Evolutionary conservation across 192 early-diverging fungal species (phyloP), one percentile per base, ranked within the genome.

Genomic region (Polychytrium aggregatum): DNA sequence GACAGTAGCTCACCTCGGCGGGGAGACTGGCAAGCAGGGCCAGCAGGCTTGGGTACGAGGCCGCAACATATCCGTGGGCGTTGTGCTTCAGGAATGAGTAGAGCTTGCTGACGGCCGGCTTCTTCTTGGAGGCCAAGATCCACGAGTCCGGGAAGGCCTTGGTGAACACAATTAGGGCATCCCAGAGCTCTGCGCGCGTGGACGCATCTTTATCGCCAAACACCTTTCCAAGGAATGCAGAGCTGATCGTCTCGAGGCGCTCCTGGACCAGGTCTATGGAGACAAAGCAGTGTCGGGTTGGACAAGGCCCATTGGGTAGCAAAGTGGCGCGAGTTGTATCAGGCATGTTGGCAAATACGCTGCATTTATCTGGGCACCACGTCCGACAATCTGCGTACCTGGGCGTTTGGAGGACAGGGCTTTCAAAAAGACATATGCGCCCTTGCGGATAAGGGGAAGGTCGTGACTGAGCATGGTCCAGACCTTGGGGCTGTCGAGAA

Each of bases 181-280:
- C 87, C 90, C 91, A 94, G 57, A 97, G 65, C 21, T 87, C 85
- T 4, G 72, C 63, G 46, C 88, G 84, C 18, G 72, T 82, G 2
- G 71, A 63, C 0, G 70, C 46, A 18, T 90, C 85, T 63, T 74
- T 79, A 45, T 97, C 90, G 0, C 53, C 57, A 58, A 96, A 88
- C 26, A 72, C 78, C 31, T 68, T 65, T 8, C 65, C 55, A 25
- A 85, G 71, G 48, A 92, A 81, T 3, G 58, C 50, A 7, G 59
- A 72, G 14, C 69, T 62, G 31, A 89, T 54, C 7, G 66, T n/a
- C 1, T 46, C 56, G n/a, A 76, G 49, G 20, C 63, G 58, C 7
- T 53, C 26, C 30, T 64, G 56, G 26, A 83, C 45, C 20, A 76
- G 28, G 24, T 63, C 69, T 58, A 33, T 25, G 27, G 25, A 29